Evolutionary conservation across 179 eudicot species (phyloP).

Genomic region (Actinidia arguta): DNA sequence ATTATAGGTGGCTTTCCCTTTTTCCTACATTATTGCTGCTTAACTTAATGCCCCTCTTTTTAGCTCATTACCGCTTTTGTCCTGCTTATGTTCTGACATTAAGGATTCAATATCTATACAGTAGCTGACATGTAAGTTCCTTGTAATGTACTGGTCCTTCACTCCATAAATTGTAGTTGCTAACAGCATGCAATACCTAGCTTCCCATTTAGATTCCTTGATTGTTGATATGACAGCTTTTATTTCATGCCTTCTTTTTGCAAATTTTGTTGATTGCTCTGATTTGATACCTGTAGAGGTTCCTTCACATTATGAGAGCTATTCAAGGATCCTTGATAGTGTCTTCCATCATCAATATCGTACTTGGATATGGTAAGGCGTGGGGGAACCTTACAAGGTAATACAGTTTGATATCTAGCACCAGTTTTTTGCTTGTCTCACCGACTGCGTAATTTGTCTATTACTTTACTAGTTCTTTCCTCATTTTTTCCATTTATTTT

Average conservation of each 20-base stretch:
- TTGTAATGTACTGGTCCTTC: not conserved
- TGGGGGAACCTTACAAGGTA: constrained; percentile 90
- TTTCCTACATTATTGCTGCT: not conserved
- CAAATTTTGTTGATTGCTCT: not conserved
- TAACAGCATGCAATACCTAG: not conserved
- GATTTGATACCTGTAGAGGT: constrained; percentile 62
- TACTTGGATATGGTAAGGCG: constrained; percentile 76
- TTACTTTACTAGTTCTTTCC: not conserved
- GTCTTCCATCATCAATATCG: constrained; percentile 80
- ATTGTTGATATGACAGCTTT: not conserved
- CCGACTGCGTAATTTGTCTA: not conserved
- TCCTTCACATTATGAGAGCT: constrained; percentile 81
- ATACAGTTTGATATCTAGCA: not conserved
- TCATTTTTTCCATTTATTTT: not conserved
- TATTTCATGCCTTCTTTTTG: constrained; percentile 4
- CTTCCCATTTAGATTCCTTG: not conserved
- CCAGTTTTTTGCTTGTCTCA: not conserved
- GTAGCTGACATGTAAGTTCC: not conserved
- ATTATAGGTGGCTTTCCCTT: not conserved
- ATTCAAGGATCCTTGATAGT: constrained; percentile 91
- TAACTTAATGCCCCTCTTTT: not conserved
- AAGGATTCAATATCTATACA: not conserved
- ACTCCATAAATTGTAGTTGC: not conserved
- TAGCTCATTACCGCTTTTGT: not conserved
- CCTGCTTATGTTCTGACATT: not conserved